phyloP scores from a whole-genome alignment of 192 early-diverging fungal genomes.

The Coemansia nantahalensis region DNA sequence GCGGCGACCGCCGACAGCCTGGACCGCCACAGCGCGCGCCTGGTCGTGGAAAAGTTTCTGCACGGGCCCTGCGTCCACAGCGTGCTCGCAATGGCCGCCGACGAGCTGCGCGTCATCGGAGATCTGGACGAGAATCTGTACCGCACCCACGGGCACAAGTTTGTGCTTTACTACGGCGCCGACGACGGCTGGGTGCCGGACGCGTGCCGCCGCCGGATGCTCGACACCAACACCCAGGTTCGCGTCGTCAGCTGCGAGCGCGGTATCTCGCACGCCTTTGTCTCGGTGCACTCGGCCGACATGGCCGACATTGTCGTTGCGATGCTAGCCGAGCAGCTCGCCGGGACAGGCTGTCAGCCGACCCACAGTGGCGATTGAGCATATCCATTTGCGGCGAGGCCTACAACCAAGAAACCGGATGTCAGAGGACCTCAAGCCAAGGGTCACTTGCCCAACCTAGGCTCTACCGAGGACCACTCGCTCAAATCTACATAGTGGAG shows the following conservation, averaged over 20 bases:
- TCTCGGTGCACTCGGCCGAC: constrained; percentile 40
- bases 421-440: too few species aligned
- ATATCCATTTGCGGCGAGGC: too few species aligned
- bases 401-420: too few species aligned
- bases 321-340: constrained; percentile 31
- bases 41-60: constrained; percentile 68
- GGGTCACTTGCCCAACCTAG: too few species aligned
- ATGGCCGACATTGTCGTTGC: constrained; percentile 34
- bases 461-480: too few species aligned
- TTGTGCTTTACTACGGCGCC: constrained; percentile 75
- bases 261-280: constrained; percentile 79
- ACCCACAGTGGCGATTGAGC: too few species aligned
- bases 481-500: too few species aligned
- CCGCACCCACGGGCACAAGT: constrained; percentile 55
- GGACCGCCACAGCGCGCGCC: constrained; percentile 45
- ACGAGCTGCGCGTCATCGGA: constrained; percentile 72
- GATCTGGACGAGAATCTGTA: constrained; percentile 68
- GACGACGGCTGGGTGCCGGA: constrained; percentile 78
- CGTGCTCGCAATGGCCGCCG: constrained; percentile 64
- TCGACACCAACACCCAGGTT: constrained; percentile 60
- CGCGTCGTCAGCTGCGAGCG: constrained; percentile 66
- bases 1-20: constrained; percentile 18
- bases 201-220: constrained; percentile 66
- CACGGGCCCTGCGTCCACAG: constrained; percentile 61
- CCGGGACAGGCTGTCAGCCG: too few species aligned